phyloP scores from a whole-genome alignment of 164 flowering plant species.

The Aristolochia californica region DNA sequence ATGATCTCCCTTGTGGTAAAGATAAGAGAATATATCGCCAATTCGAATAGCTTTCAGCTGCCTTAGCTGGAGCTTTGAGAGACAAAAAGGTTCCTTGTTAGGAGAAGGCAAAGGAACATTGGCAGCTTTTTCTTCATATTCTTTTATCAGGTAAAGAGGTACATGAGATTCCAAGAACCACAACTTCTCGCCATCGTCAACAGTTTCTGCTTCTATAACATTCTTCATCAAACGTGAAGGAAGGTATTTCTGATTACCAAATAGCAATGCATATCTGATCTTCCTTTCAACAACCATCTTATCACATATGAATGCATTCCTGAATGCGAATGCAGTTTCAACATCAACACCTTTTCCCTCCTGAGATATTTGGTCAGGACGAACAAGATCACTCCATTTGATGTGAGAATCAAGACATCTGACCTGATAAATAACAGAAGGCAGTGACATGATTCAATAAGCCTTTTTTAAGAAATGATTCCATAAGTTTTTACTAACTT shows the following conservation, averaged over 20 bases:
- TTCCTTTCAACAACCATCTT: constrained; percentile 47
- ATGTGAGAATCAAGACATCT: constrained; percentile 72
- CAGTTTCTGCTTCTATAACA: constrained; percentile 43
- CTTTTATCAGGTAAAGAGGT: constrained; percentile 81
- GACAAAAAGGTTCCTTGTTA: constrained; percentile 12
- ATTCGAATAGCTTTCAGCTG: constrained; percentile 43
- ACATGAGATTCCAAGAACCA: constrained; percentile 78
- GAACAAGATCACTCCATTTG: constrained; percentile 81
- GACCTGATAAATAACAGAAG: constrained; percentile 48
- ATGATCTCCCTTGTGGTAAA: constrained; percentile 44
- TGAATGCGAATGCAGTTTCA: constrained; percentile 61
- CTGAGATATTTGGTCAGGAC: constrained; percentile 57
- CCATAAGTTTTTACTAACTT: no score
- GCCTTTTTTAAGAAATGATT: not conserved
- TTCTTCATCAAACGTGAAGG: constrained; percentile 86
- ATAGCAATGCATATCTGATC: constrained; percentile 53
- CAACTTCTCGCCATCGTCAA: constrained; percentile 48
- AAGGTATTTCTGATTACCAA: constrained; percentile 74
- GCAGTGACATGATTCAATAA: not conserved
- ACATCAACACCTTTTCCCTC: constrained; percentile 72
- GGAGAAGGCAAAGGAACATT: constrained; percentile 14
- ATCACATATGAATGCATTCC: constrained; percentile 67
- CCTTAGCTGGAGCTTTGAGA: constrained; percentile 37
- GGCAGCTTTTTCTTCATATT: constrained; percentile 45
- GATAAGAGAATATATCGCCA: constrained; percentile 48